These are phyloP conservation scores for Hanseniaspora occidentalis DNA, from an alignment of 805 yeast species.

Conservation along the genomic window DNA sequence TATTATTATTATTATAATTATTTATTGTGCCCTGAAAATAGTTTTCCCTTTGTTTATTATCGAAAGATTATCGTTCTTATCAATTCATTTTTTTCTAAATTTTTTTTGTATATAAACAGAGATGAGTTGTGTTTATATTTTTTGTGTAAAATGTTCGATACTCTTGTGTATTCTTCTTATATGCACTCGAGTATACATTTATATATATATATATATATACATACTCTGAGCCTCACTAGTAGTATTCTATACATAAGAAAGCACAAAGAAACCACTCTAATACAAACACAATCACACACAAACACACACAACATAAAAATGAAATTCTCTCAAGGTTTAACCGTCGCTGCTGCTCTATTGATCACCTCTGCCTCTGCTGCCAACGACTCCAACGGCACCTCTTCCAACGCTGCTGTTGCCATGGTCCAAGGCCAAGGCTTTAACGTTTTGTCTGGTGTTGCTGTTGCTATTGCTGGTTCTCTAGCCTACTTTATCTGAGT, in stretches of 20 bases:
- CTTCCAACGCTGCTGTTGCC: conserved; percentile 1
- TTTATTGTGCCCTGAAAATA: no score
- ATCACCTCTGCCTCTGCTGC: conserved; percentile 5
- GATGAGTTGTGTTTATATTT: no score
- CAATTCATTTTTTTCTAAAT: no score
- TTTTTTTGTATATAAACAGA: no score
- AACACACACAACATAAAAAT: conserved; percentile 4
- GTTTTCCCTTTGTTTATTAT: no score
- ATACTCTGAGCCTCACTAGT: no score
- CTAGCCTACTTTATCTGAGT: background rate
- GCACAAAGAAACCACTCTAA: background rate
- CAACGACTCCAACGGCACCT: conserved; percentile 2
- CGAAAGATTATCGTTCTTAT: no score
- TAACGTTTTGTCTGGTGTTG: conserved; percentile 4
- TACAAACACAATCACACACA: background rate
- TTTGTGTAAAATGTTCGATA: no score
- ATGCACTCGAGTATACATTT: background rate
- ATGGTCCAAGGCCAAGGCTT: background rate
- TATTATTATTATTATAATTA: no score
- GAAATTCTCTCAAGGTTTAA: conserved; percentile 3
- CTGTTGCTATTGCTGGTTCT: conserved; percentile 7
- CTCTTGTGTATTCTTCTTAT: no score
- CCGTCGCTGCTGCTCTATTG: conserved; percentile 2
- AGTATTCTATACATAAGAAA: background rate
- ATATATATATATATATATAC: no score